Percentiles rank a stretch among this genome's conserved stretches.
Evolutionary conservation across 345 rosid genomes (phyloP).

Genomic region (Tarenaya hassleriana): DNA sequence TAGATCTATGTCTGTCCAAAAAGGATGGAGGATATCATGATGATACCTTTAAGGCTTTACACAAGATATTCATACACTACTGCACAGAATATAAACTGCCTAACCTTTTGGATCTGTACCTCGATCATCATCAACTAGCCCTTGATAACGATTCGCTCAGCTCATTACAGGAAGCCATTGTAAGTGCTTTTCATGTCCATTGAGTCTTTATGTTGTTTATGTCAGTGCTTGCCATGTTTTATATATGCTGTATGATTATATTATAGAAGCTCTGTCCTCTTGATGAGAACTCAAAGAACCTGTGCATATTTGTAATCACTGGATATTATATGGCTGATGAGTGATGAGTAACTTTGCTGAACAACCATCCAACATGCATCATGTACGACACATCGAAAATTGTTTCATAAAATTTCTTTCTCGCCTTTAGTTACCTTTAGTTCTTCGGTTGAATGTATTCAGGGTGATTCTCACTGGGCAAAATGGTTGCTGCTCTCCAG

Average conservation of each 20-base stretch:
- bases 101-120: slow-evolving; percentile 82
- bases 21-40: slow-evolving; percentile 32
- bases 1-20: slow-evolving; percentile 40
- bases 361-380: too few species aligned
- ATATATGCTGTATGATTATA: slow-evolving; percentile 21
- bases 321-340: too few species aligned
- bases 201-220: slow-evolving; percentile 19
- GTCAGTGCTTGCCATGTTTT: slow-evolving; percentile 17
- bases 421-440: slow-evolving; percentile 13
- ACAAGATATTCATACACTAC: slow-evolving; percentile 56
- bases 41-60: slow-evolving; percentile 49
- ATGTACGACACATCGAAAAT: not conserved
- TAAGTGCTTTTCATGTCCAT: slow-evolving; percentile 49
- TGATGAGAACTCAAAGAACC: slow-evolving; percentile 19
- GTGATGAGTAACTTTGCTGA: too few species aligned
- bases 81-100: slow-evolving; percentile 71
- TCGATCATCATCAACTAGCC: slow-evolving; percentile 65
- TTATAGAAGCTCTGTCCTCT: not conserved
- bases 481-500: slow-evolving; percentile 90
- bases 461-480: slow-evolving; percentile 98
- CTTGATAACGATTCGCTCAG: slow-evolving; percentile 47
- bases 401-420: not conserved
- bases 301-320: not conserved
- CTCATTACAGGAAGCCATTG: slow-evolving; percentile 66
- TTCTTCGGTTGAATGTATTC: slow-evolving; percentile 28